Evolutionary conservation across 371 early-diverging fungal genomes (phyloP).

Genomic region (Mucor mucedo): DNA sequence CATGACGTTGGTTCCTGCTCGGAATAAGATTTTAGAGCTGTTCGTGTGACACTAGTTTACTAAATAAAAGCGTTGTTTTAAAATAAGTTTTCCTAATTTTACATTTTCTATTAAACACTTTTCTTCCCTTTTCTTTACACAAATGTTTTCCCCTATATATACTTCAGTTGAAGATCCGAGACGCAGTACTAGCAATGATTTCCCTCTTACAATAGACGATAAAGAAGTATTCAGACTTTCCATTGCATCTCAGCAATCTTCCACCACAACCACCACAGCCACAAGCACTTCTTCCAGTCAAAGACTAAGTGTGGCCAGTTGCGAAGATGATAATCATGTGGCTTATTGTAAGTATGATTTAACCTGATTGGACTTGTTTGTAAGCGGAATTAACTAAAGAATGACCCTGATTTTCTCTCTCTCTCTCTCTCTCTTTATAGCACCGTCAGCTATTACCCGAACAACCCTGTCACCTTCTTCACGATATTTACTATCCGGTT

Average conservation of each 20-base stretch:
- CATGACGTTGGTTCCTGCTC: no score
- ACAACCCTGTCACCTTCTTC: conserved; percentile 38
- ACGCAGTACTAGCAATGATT: conserved; percentile 10
- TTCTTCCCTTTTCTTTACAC: no score
- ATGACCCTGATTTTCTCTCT: background rate
- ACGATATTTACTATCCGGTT: conserved; percentile 38
- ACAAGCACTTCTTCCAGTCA: conserved; percentile 31
- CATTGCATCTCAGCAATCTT: conserved; percentile 42
- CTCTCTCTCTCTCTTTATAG: background rate
- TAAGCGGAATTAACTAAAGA: conserved; percentile 11
- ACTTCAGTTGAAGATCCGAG: conserved; percentile 14
- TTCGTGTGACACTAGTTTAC: no score
- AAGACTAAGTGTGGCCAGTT: conserved; percentile 36
- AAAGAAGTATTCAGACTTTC: conserved; percentile 37
- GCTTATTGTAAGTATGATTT: conserved; percentile 15
- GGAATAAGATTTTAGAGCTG: no score
- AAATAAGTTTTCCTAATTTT: no score
- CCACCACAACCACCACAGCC: conserved; percentile 31
- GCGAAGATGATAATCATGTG: conserved; percentile 24
- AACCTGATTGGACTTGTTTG: conserved; percentile 13
- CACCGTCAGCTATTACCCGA: background rate
- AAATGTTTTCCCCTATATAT: conserved; percentile 12
- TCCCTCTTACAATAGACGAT: conserved; percentile 18
- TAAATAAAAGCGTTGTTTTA: no score
- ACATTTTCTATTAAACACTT: no score